Evolutionary conservation across 257 asterid genomes (phyloP), one percentile per base, ranked within the genome.

Genomic region (Mentha longifolia): DNA sequence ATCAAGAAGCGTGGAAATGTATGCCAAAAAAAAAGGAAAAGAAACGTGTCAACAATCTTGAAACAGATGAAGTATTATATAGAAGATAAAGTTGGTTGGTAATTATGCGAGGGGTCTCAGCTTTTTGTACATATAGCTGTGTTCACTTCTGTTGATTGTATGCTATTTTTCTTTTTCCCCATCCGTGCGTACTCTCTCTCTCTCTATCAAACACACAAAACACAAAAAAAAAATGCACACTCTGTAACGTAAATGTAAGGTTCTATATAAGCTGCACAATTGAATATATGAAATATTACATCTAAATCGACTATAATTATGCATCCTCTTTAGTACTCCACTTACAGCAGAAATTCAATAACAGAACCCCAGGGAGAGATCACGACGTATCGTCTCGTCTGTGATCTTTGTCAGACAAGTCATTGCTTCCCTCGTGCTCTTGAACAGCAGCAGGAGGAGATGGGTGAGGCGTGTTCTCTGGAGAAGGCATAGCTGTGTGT

Each of bases 341-440:
- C 39, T 35, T 14, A 39, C 50, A 52, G 62, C 41, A 61, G 51
- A 31, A 46, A 56, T 50, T 33, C 68, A 45, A 31, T 41, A 43
- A 59, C 58, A 45, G 50, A 64, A 61, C 20, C 64, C 12, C n/a
- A 17, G 10, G 61, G 49, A 19, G 33, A 10, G 35, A 74, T 81
- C 79, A 81, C 0, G 77, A 70, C 17, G 54, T 55, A 61, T 81
- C 86, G 12, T 74, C 71, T 47, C 76, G 82, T 42, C 64, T 78
- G 30, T 76, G 62, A 67, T 78, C 82, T 59, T 77, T 71, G 37
- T 68, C 82, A 1, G 83, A 81, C 9, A 74, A 49, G 20, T 81
- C 79, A 49, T 65, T 73, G 54, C 86, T 52, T 13, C 73, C 82
- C 54, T 82, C 94, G 15, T 82, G 87, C 74, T 73, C 89, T 55